These are phyloP conservation scores for Agrocybe praecox DNA, from an alignment of 768 basidiomycete genomes.

Conservation along the genomic window DNA sequence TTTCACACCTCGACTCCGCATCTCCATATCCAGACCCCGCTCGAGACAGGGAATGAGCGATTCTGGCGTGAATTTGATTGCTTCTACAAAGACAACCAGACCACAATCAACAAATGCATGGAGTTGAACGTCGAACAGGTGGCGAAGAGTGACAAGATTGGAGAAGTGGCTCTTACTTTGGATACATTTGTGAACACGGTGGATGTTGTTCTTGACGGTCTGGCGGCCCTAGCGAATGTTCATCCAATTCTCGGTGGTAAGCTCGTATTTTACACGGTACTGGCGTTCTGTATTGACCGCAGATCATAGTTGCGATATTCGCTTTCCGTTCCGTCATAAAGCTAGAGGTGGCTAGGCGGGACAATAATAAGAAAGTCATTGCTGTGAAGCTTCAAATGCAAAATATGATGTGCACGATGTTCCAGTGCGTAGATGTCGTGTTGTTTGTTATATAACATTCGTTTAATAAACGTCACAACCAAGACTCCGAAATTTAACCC, in stretches of 20 bases:
- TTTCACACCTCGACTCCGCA: too few relatives aligned
- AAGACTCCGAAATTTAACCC: conserved; percentile 17
- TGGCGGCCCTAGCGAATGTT: conserved; percentile 7
- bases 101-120: background rate
- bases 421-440: conserved; percentile 34
- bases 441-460: background rate
- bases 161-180: conserved; percentile 1
- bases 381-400: conserved; percentile 42
- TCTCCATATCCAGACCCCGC: too few relatives aligned
- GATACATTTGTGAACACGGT: conserved; percentile 11
- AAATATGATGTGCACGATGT: conserved; percentile 42
- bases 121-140: background rate
- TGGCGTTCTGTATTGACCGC: too few relatives aligned
- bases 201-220: conserved; percentile 8
- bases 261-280: background rate
- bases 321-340: conserved; percentile 12
- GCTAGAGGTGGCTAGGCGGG: conserved; percentile 25
- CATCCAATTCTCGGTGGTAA: conserved; percentile 14
- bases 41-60: too few relatives aligned
- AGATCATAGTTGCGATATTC: conserved; percentile 9
- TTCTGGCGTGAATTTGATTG: conserved; percentile 1
- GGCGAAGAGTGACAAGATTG: background rate
- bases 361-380: conserved; percentile 46
- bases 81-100: conserved; percentile 2
- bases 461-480: background rate